Evolutionary conservation across 2,329 filamentous ascomycete species (phyloP), one percentile per base, ranked within the genome.

Genomic region (Botrytis fragariae): DNA sequence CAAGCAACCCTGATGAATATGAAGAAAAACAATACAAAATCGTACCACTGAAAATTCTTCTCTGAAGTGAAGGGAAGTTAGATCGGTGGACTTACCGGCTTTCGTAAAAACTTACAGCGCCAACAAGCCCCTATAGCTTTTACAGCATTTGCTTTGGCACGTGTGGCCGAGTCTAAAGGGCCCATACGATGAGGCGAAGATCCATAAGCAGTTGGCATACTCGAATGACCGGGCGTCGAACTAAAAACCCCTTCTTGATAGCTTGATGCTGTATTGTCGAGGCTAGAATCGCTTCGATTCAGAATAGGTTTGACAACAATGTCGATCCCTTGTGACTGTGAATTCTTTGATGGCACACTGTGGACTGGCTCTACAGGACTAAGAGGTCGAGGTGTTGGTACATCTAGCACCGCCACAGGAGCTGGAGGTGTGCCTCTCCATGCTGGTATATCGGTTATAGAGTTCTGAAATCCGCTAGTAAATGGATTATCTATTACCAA

Each of bases 91-190:
- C 73, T 71, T 74, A 75, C 75, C 48, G 60, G 57, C 59, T 76
- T 75, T 59, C 72, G 63, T 61, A 76, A 44, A 39, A 76, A 71
- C 35, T 69, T 75, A 22, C 75, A 76, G 25, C 74, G 72, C 75
- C 74, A 76, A 59, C 75, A 76, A 59, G 75, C 74, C 18, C 74
- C 74, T 37, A 75, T 59, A 18, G 75, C 72, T n/a, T 72, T 73
- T 1, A 76, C 75, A 4, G 75, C 74, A 42, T 73, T 75, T 44
- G 63, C 72, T 35, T 74, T 74, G 18, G 74, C 72, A n/a, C 71
- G 68, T 8, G 72, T 71, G 16, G 44, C 62, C 20, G 69, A 44
- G n/a, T 72, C 72, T 25, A 74, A 59, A 42, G 69, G 68, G 25
- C 72, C 72, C 35, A 68, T 42, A 18, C 70, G 70, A 45, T 45